Evolutionary conservation across 2,329 filamentous ascomycete genomes (phyloP).

Genomic region (Phyllosticta capitalensis): DNA sequence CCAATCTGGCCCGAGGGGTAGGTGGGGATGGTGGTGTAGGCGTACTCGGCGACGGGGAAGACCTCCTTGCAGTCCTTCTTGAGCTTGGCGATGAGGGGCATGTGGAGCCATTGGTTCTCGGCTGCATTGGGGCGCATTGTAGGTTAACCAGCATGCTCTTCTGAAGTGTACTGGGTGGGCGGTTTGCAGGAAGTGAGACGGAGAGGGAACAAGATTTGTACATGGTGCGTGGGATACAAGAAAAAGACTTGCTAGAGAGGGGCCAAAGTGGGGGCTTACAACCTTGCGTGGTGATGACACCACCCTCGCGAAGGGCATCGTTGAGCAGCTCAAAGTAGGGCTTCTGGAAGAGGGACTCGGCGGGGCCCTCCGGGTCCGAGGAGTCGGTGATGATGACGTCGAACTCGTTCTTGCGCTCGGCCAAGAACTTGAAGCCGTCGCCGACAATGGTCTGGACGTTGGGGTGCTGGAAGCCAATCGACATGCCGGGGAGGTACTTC

Average conservation of each 20-base stretch:
- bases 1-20: conserved; percentile 98
- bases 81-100: conserved; percentile 84
- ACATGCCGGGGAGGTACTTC: conserved; percentile 93
- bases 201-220: background rate
- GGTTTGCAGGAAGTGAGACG: background rate
- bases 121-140: conserved; percentile 43
- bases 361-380: conserved; percentile 92
- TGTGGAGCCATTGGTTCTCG: conserved; percentile 99
- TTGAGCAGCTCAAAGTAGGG: conserved; percentile 93
- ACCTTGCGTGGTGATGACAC: conserved; percentile 99
- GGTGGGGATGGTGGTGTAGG: conserved; percentile 97
- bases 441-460: conserved; percentile 88
- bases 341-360: conserved; percentile 96
- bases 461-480: conserved; percentile 84
- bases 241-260: background rate
- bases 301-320: conserved; percentile 83
- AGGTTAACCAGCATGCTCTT: conserved; percentile 17
- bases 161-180: background rate
- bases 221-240: conserved; percentile 12
- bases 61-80: conserved; percentile 96
- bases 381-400: conserved; percentile 99
- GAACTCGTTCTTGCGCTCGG: conserved; percentile 93
- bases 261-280: conserved; percentile 66
- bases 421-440: conserved; percentile 97
- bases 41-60: conserved; percentile 96